Evolutionary conservation across 345 rosid genomes (phyloP), one percentile per base, ranked within the genome.

Genomic region (Arabidopsis suecica): DNA sequence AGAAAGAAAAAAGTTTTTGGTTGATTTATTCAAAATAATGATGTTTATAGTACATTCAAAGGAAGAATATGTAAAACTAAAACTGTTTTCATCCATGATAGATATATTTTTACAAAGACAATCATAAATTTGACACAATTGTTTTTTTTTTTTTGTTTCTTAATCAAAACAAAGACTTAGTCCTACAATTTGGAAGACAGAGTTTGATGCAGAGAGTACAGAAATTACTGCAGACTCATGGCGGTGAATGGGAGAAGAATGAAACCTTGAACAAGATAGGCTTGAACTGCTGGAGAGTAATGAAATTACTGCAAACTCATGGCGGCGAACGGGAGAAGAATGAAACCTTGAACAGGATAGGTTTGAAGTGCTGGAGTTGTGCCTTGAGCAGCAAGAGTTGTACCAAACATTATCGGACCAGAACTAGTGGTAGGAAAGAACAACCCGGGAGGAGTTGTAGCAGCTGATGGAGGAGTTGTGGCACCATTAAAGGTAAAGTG

Each of bases 201-300:
- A 22, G 9, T 73, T 55, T 64, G 57, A 32, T 44, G 49, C 68
- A 37, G 56, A 54, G 38, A 20, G 64, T 18, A 22, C 34, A 64
- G 64, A 23, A 4, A 61, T 22, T 63, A 72, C 45, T 62, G 69
- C 36, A 40, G 69, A 53, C 11, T 51, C 62, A 72, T 72, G 69
- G 61, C 33, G 11, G 44, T 12, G 34, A 30, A 40, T 32, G 69
- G 59, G 23, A 72, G 10, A 32, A 30, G 23, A 62, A 22, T 13
- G 6, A n/a, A 51, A 53, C 44, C 62, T 12, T 12, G 16, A 30
- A 18, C 2, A 50, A 20, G 76, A 30, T 72, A 72, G 10, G 61
- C 30, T 48, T 59, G 37, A 59, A 2, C 32, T 28, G 32, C 32
- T 28, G 32, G 54, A 40, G 44, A 18, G 69, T n/a, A 18, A 42